Conservation (phyloP, 169 alveolate genomes). For the Pseudocohnilembus persalinus region DNA sequence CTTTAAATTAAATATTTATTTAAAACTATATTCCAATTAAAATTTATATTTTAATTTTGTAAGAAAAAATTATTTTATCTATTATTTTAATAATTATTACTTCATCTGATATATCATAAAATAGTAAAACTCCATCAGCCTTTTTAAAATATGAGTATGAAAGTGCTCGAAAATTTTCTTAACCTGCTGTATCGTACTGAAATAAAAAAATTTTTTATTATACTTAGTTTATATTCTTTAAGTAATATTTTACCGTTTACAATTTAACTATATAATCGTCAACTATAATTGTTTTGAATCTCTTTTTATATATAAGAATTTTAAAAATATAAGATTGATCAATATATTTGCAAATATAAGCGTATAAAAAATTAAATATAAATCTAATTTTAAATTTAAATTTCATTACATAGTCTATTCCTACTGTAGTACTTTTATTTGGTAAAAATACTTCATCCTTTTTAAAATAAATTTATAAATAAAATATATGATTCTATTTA, state of each 20-base stretch:
- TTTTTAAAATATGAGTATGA: slow-evolving; percentile 18
- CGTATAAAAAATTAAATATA: too few relatives aligned
- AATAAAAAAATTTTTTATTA: background rate
- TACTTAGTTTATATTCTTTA: background rate
- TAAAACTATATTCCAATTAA: background rate
- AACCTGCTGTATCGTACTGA: slow-evolving; percentile 32
- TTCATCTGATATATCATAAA: slow-evolving; percentile 18
- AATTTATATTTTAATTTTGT: too few relatives aligned
- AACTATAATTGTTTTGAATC: slow-evolving; percentile 21
- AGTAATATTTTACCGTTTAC: slow-evolving; percentile 1
- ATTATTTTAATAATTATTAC: background rate
- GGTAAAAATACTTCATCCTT: slow-evolving; percentile 18
- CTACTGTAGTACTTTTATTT: slow-evolving; percentile 20
- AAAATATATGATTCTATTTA: background rate
- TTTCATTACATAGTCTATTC: slow-evolving; percentile 20
- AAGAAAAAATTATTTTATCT: background rate
- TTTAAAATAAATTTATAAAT: background rate
- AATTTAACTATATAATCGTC: slow-evolving; percentile 14
- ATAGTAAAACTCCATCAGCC: slow-evolving; percentile 18
- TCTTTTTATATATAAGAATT: background rate
- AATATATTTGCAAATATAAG: too few relatives aligned
- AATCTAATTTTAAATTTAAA: background rate
- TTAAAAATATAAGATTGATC: background rate
- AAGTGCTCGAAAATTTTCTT: slow-evolving; percentile 20
- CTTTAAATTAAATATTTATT: background rate